These are phyloP conservation scores for Macrophomina phaseolina DNA, from an alignment of 2,329 filamentous ascomycete genomes.

Conservation along the genomic window DNA sequence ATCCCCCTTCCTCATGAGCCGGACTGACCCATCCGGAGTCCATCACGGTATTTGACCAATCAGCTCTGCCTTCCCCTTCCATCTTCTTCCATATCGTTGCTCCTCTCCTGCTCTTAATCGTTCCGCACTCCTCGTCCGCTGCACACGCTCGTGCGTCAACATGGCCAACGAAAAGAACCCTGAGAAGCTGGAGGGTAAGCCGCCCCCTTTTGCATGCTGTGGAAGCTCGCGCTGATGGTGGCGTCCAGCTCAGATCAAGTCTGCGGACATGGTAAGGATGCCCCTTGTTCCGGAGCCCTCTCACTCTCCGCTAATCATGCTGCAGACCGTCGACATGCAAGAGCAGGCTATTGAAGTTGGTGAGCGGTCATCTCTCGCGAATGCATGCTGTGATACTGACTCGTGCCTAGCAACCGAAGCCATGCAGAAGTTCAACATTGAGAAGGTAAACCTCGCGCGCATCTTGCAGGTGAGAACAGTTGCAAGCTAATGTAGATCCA, in stretches of 20 bases:
- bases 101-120: conserved; percentile 14
- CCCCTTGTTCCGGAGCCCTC: not conserved
- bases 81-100: conserved; percentile 21
- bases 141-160: conserved; percentile 29
- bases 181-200: conserved; percentile 78
- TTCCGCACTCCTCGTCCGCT: conserved; percentile 4
- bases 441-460: conserved; percentile 63
- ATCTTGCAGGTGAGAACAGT: not conserved
- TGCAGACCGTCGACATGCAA: conserved; percentile 95
- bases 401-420: conserved; percentile 66
- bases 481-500: conserved; percentile 45
- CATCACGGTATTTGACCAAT: conserved; percentile 24
- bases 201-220: conserved; percentile 32
- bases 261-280: conserved; percentile 88
- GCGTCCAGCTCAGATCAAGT: conserved; percentile 87
- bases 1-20: conserved; percentile 14
- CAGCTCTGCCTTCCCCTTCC: conserved; percentile 14
- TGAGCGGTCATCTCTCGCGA: conserved; percentile 56
- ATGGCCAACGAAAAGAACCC: conserved; percentile 51
- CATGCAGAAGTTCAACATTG: conserved; percentile 73
- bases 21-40: conserved; percentile 23
- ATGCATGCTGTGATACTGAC: conserved; percentile 34
- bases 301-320: conserved; percentile 15
- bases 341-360: conserved; percentile 93
- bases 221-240: conserved; percentile 31